Evolutionary conservation across 2,329 filamentous ascomycete genomes (phyloP), one percentile per base, ranked within the genome.

Genomic region (Whalleya microplaca): DNA sequence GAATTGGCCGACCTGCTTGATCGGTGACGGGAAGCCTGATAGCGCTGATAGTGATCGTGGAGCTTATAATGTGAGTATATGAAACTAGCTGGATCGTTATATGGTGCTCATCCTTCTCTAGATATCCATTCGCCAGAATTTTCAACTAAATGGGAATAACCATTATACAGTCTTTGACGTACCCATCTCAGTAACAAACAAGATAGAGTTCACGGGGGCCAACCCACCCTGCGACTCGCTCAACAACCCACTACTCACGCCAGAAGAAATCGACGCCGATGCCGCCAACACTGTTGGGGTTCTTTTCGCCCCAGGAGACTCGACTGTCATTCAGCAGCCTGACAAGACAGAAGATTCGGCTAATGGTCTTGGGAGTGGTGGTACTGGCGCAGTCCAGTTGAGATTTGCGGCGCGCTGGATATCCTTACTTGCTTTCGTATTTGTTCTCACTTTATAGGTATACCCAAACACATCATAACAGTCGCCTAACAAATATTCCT

Each of bases 71-170:
- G 80, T 82, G 60, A 69, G 75, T 68, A 52, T 19, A 53, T 20
- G 20, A 9, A 41, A 37, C n/a, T 16, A 9, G 5, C n/a, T 37
- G 14, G 40, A 10, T 8, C 20, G 14, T 40, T 10, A 10, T 29
- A 21, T 12, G 12, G 21, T 32, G 51, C 53, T 58, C 12, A 57
- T 7, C 21, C 10, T 41, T 20, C 18, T 9, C 4, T 51, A 85
- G 81, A 86, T 91, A 66, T 89, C 86, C 5, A 88, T 91, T 64
- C 86, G 87, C 53, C 87, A 91, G 66, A 86, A 81, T 65, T 91
- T 89, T 70, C 80, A 84, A 12, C 77, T 89, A 53, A 89, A 90
- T 67, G 80, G 78, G 12, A 78, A 79, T 1, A 78, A 88, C 45
- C 80, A 84, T 64, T 90, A 90, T 70, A 90, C 87, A 8, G 82